Base-by-base conservation (phyloP, 352 stramenopile genomes). In the Phytophthora idaei region DNA sequence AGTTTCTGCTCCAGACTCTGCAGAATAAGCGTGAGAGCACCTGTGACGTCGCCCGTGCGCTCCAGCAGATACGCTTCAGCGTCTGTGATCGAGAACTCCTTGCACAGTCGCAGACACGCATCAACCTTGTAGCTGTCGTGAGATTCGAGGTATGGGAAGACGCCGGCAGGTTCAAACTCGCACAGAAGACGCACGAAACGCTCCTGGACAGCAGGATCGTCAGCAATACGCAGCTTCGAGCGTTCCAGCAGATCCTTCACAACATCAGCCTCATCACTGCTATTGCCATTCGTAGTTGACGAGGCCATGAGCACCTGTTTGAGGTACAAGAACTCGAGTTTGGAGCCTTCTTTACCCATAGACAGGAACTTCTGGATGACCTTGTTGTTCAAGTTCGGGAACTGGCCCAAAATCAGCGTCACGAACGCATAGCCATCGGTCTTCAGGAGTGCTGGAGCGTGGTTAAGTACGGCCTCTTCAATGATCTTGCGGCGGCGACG, bases 51-150 rank as follows among this genome's bases (percentile, higher is more conserved):
- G 31, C 94, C 95, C 49, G 93, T 98, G 32, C 90, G 80, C 61
- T 98, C 95, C 6, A 98, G 77, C 49, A 98, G 65, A 70, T 98
- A 98, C 4, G 93, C 93, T 67, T 96, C 85, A 1, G 89, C 89
- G 34, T 96, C 86, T 15, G 87, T 94, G 52, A 96, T 96, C 28
- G 69, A 74, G 37, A 90, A 93, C 53, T 94, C 85, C 53, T 92
- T 92, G 74, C 89, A 96, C 5, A 94, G 74, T 49, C 91, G 90
- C 54, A 96, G 69, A 46, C 82, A 93, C 48, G 81, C 77, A 45
- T 96, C 87, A 10, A 96, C 87, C 70, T 94, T 93, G 78, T 95
- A 96, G 68, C 83, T 93, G 61, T 96, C 85, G 52, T 94, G 85
- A 1, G 84, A 89, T 56, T 93, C 84, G 9, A 96, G 68, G 60